These are phyloP conservation scores for Albophoma yamanashiensis DNA, from an alignment of 2,329 filamentous ascomycete species.

Conservation along the genomic window DNA sequence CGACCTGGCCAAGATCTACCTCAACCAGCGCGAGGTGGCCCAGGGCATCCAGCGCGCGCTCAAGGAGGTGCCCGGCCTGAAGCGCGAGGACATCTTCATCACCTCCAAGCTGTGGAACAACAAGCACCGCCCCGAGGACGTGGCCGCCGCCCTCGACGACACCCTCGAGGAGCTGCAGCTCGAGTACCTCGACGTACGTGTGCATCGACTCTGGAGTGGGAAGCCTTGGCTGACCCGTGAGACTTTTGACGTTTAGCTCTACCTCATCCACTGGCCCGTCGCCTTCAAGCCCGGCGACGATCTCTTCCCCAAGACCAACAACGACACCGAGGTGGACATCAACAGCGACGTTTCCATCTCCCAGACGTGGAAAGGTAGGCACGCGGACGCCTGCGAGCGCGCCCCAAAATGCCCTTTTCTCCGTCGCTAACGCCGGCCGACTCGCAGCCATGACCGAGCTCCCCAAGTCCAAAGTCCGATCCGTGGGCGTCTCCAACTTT, in stretches of 20 bases:
- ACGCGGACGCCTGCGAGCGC: neutral
- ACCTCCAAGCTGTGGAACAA: slow-evolving; percentile 60
- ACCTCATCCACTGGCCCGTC: slow-evolving; percentile 55
- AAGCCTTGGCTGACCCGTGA: neutral
- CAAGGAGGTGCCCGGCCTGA: slow-evolving; percentile 36
- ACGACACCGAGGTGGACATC: slow-evolving; percentile 25
- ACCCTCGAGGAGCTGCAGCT: slow-evolving; percentile 44
- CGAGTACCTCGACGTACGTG: slow-evolving; percentile 43
- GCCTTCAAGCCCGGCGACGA: slow-evolving; percentile 27
- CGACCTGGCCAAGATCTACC: slow-evolving; percentile 42
- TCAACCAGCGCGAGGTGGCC: slow-evolving; percentile 53
- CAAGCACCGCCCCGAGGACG: slow-evolving; percentile 47
- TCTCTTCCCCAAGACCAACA: slow-evolving; percentile 32
- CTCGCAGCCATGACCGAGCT: slow-evolving; percentile 39
- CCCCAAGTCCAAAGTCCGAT: slow-evolving; percentile 48
- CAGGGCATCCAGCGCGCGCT: slow-evolving; percentile 39
- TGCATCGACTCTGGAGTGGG: neutral
- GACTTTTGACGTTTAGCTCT: slow-evolving; percentile 26
- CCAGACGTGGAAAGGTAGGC: slow-evolving; percentile 32
- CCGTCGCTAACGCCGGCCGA: neutral
- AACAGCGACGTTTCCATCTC: slow-evolving; percentile 29
- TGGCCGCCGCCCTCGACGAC: slow-evolving; percentile 43
- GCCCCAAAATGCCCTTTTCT: neutral
- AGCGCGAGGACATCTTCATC: slow-evolving; percentile 46
- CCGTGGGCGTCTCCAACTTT: slow-evolving; percentile 68